phyloP scores from a whole-genome alignment of 345 rosid species.

The Citrus hindsii region DNA sequence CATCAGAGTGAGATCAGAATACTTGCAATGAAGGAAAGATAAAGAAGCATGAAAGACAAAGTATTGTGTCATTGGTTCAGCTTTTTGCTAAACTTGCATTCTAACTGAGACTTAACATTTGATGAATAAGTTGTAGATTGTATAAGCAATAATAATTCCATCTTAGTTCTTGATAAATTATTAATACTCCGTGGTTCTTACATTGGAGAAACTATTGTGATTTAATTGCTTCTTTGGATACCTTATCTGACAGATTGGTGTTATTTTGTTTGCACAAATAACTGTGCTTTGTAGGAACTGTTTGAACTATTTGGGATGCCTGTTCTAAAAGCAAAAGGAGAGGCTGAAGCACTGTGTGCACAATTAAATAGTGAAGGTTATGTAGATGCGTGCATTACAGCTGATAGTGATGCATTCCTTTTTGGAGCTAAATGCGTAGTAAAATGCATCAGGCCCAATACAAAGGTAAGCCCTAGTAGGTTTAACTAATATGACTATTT shows the following conservation, averaged over 20 bases:
- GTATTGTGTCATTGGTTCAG: neutral
- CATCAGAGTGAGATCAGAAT: neutral
- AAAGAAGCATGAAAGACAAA: neutral
- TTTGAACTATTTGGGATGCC: constrained; percentile 88
- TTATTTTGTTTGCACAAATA: neutral
- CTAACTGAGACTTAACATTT: neutral
- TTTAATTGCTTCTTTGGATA: neutral
- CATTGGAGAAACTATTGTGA: neutral
- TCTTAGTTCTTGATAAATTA: neutral
- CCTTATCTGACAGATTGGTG: neutral
- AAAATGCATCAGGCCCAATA: constrained; percentile 67
- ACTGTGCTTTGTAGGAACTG: constrained; percentile 47
- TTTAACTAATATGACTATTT: neutral
- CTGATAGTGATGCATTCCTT: constrained; percentile 93
- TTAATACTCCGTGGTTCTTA: neutral
- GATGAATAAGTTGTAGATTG: neutral
- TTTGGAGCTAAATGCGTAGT: constrained; percentile 84
- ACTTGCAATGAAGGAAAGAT: neutral
- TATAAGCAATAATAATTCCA: neutral
- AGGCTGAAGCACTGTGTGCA: constrained; percentile 94
- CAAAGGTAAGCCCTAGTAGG: constrained; percentile 46
- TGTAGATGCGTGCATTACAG: constrained; percentile 90
- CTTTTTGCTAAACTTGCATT: neutral
- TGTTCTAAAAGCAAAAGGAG: constrained; percentile 69
- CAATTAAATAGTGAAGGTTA: constrained; percentile 68